Conservation (phyloP, 768 basidiomycete genomes). For the Leccinum variicolor region DNA sequence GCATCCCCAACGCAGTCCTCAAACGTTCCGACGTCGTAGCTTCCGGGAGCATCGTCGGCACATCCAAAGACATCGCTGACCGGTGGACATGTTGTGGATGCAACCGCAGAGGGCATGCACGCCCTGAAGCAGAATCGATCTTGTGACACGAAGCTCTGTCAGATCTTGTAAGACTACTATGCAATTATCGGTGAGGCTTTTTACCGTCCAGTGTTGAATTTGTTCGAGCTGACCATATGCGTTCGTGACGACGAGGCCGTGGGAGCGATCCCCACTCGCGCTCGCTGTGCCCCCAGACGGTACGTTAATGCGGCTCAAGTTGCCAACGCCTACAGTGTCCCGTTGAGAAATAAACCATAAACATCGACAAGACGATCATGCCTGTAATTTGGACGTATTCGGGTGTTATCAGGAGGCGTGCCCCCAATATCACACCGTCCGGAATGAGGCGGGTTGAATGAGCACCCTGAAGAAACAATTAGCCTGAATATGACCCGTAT, state of each 20-base stretch:
- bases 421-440: slow-evolving; percentile 63
- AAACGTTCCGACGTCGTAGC: slow-evolving; percentile 43
- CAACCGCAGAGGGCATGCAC: slow-evolving; percentile 50
- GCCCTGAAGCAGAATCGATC: slow-evolving; percentile 70
- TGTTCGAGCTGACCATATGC: slow-evolving; percentile 60
- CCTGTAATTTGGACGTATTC: slow-evolving; percentile 74
- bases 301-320: slow-evolving; percentile 65
- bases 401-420: slow-evolving; percentile 69
- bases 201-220: slow-evolving; percentile 71
- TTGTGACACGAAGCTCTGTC: slow-evolving; percentile 59
- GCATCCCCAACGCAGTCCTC: slow-evolving; percentile 53
- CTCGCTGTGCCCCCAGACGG: slow-evolving; percentile 57
- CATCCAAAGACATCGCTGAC: slow-evolving; percentile 58
- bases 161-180: slow-evolving; percentile 9
- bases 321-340: slow-evolving; percentile 52
- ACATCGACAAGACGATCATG: slow-evolving; percentile 15
- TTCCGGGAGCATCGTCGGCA: slow-evolving; percentile 58
- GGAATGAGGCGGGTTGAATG: slow-evolving; percentile 69
- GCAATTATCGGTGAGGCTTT: slow-evolving; percentile 4
- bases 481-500: background rate
- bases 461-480: slow-evolving; percentile 37
- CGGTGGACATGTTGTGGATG: slow-evolving; percentile 57
- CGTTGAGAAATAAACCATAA: slow-evolving; percentile 18
- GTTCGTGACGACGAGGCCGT: slow-evolving; percentile 68
- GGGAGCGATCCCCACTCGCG: slow-evolving; percentile 57